These are phyloP conservation scores for Aspergillus japonicus DNA, from an alignment of 2,329 filamentous ascomycete genomes.

Conservation along the genomic window DNA sequence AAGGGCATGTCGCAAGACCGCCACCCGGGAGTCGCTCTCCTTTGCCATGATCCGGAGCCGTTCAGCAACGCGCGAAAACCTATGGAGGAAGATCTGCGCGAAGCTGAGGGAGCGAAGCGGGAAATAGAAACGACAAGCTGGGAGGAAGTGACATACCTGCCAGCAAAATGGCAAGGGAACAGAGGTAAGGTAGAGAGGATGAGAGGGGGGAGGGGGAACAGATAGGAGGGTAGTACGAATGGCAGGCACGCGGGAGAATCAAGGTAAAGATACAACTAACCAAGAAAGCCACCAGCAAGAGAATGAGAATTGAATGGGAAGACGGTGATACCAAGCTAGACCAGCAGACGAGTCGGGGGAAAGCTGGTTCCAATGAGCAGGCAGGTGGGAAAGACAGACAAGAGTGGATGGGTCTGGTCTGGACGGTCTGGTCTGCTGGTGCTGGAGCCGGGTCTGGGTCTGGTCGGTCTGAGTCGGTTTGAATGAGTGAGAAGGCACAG, in stretches of 20 bases:
- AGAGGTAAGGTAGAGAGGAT: background rate
- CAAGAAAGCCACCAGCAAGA: slow-evolving; percentile 11
- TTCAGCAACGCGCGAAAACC: background rate
- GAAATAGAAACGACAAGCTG: background rate
- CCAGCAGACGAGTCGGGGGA: slow-evolving; percentile 7
- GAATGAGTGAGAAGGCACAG: slow-evolving; percentile 8
- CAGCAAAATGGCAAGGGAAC: background rate
- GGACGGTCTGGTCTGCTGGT: background rate
- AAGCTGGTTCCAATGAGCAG: slow-evolving; percentile 15
- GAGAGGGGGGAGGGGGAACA: slow-evolving; percentile 7
- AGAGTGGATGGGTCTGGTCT: slow-evolving; percentile 21
- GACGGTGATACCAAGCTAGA: slow-evolving; percentile 7
- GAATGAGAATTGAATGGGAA: slow-evolving; percentile 4
- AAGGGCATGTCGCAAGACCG: slow-evolving; percentile 14
- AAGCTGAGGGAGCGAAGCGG: background rate
- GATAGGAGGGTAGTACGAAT: background rate
- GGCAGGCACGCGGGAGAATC: slow-evolving; percentile 3
- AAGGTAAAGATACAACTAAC: slow-evolving; percentile 18
- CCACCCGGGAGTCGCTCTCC: slow-evolving; percentile 1
- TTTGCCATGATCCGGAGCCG: background rate
- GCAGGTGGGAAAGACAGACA: slow-evolving; percentile 13
- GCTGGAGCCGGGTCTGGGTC: slow-evolving; percentile 22
- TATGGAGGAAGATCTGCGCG: slow-evolving; percentile 8
- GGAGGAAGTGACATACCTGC: background rate
- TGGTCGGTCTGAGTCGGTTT: slow-evolving; percentile 4